Evolutionary conservation across 768 basidiomycete genomes (phyloP).

Genomic region (Psilocybe sp.): DNA sequence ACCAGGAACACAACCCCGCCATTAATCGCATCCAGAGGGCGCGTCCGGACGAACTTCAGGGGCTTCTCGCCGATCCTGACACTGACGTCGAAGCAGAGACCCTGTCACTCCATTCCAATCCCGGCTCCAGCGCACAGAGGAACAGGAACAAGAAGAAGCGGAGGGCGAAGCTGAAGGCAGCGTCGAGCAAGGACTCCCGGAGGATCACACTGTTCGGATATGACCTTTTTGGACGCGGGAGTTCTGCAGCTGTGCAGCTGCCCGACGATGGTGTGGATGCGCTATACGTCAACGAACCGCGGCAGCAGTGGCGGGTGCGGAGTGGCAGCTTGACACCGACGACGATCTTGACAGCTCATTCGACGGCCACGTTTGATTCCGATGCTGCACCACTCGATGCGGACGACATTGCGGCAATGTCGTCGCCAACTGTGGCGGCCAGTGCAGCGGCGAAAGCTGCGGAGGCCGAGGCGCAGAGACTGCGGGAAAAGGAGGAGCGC

Average conservation of each 20-base stretch:
- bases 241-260: conserved; percentile 48
- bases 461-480: conserved; percentile 35
- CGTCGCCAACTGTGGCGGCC: conserved; percentile 36
- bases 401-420: conserved; percentile 50
- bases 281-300: conserved; percentile 12
- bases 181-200: conserved; percentile 15
- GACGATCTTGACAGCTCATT: conserved; percentile 18
- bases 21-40: conserved; percentile 34
- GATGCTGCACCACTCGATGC: conserved; percentile 68
- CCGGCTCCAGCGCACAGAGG: too few species aligned
- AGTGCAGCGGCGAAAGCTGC: conserved; percentile 25
- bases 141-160: conserved; percentile 24
- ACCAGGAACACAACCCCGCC: conserved; percentile 24
- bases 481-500: conserved; percentile 50
- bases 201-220: conserved; percentile 62
- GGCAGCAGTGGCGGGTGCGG: neutral
- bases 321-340: conserved; percentile 2
- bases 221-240: conserved; percentile 55
- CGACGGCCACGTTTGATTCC: conserved; percentile 52
- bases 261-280: conserved; percentile 50
- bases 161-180: conserved; percentile 27
- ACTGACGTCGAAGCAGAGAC: conserved; percentile 59
- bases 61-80: conserved; percentile 32
- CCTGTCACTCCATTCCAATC: conserved; percentile 66
- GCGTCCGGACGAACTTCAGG: conserved; percentile 36